A percentile compares a stretch with the other conserved stretches of the same genome.
Evolutionary conservation across 2,329 filamentous ascomycete genomes (phyloP).

Genomic region (Colletotrichum noveboracense): DNA sequence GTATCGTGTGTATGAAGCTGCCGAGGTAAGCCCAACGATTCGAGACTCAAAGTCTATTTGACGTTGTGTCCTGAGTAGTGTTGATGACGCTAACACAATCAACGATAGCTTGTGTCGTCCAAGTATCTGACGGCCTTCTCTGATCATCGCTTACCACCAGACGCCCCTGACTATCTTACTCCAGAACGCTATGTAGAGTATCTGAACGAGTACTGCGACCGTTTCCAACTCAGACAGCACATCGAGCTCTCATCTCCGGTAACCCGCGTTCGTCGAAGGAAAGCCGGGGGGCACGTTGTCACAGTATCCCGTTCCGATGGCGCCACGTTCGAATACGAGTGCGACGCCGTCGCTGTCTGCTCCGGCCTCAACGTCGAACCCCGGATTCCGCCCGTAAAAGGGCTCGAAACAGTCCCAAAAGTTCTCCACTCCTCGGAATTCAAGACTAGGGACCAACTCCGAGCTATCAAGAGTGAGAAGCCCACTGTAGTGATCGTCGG

Average conservation of each 20-base stretch:
- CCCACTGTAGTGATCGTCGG: conserved; percentile 48
- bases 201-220: conserved; percentile 43
- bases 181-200: conserved; percentile 46
- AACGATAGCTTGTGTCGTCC: conserved; percentile 44
- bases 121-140: conserved; percentile 57
- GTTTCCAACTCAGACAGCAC: conserved; percentile 40
- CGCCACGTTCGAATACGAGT: conserved; percentile 26
- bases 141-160: conserved; percentile 47
- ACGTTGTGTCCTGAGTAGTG: neutral
- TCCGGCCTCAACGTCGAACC: conserved; percentile 48
- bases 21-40: conserved; percentile 33
- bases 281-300: neutral
- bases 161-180: conserved; percentile 50
- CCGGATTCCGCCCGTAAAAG: conserved; percentile 41
- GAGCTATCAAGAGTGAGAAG: conserved; percentile 31
- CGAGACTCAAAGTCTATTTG: neutral
- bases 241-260: conserved; percentile 42
- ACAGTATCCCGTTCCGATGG: neutral
- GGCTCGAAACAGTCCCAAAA: conserved; percentile 39
- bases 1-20: conserved; percentile 52
- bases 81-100: neutral
- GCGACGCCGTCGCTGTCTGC: conserved; percentile 52
- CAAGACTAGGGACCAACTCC: conserved; percentile 46
- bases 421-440: conserved; percentile 50
- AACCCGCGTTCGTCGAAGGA: conserved; percentile 22